Evolutionary conservation across 2,329 filamentous ascomycete species (phyloP).

Genomic region (Penicillium digitatum): DNA sequence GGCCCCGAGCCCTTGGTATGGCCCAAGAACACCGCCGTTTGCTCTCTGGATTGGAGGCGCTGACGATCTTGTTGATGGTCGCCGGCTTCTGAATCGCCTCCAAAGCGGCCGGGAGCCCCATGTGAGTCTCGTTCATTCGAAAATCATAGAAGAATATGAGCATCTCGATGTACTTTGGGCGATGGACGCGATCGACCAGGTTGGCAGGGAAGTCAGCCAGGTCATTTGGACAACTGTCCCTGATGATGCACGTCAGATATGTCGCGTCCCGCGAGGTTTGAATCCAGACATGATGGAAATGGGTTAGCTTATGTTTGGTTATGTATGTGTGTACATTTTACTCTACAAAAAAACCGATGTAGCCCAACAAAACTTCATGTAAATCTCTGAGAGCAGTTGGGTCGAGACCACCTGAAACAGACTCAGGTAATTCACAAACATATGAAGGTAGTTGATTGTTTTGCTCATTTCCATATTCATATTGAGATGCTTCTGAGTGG

Average conservation of each 20-base stretch:
- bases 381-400: not conserved
- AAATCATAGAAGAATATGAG: conserved; percentile 81
- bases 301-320: not conserved
- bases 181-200: conserved; percentile 77
- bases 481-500: not conserved
- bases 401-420: not conserved
- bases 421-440: not conserved
- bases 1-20: conserved; percentile 69
- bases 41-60: conserved; percentile 83
- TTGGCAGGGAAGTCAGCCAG: conserved; percentile 74
- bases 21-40: conserved; percentile 71
- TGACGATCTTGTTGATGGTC: conserved; percentile 81
- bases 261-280: conserved; percentile 57
- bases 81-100: conserved; percentile 68
- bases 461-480: not conserved
- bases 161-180: conserved; percentile 95
- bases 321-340: not conserved
- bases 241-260: conserved; percentile 54
- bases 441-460: not conserved
- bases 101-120: conserved; percentile 74
- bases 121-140: conserved; percentile 74
- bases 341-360: not conserved
- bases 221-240: conserved; percentile 75
- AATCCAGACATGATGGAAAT: conserved; percentile 3
- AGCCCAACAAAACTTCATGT: not conserved